phyloP scores from a whole-genome alignment of 352 stramenopile genomes.

The Globisporangium cylindrosporum region DNA sequence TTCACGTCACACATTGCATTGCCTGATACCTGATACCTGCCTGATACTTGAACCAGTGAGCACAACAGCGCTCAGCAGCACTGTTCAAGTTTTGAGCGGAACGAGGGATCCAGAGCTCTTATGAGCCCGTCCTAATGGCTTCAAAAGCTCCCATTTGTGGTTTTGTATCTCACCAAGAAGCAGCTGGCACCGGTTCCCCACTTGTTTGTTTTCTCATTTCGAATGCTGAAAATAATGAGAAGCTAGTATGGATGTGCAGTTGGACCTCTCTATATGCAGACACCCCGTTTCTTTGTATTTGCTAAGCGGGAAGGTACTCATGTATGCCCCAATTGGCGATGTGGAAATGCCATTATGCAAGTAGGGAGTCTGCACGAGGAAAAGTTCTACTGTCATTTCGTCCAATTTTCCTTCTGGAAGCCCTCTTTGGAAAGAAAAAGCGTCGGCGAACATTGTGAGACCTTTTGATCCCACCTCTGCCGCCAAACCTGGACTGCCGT shows the following conservation, averaged over 20 bases:
- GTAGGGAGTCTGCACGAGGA: too few relatives aligned
- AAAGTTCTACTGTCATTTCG: neutral
- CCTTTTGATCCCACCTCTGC: neutral
- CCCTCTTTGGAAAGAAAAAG: neutral
- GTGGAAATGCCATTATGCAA: too few relatives aligned
- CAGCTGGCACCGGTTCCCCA: neutral
- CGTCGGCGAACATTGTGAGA: neutral
- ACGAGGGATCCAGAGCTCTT: neutral
- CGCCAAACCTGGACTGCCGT: too few relatives aligned
- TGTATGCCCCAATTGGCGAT: too few relatives aligned
- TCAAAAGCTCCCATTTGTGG: neutral
- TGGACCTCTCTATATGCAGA: too few relatives aligned
- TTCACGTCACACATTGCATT: too few relatives aligned
- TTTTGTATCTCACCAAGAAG: neutral
- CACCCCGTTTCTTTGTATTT: too few relatives aligned
- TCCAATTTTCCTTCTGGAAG: neutral
- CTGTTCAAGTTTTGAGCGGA: neutral
- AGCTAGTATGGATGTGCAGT: neutral
- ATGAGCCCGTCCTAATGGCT: neutral
- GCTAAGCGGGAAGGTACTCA: too few relatives aligned
- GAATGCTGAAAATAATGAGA: too few relatives aligned
- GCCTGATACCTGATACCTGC: too few relatives aligned
- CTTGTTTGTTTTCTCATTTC: neutral
- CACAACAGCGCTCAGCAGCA: too few relatives aligned
- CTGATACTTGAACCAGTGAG: too few relatives aligned